Base-by-base conservation (phyloP, 192 early-diverging fungal genomes). In the Gigaspora rosea region DNA sequence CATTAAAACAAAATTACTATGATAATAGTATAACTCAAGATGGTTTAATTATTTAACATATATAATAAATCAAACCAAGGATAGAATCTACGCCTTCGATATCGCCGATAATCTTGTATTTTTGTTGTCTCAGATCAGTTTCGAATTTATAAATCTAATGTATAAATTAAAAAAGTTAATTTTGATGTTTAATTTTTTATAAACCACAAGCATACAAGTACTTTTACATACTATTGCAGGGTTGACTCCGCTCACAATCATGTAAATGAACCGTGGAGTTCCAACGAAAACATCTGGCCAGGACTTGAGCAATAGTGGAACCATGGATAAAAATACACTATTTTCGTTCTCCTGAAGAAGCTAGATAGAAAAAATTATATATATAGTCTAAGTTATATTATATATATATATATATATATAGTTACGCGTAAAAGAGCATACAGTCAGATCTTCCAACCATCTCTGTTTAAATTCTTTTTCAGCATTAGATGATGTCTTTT, bases 71-170 rank as follows among this genome's bases (percentile, higher is more conserved):
- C 48, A 12, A 22, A 69, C 67, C 46, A 11, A 69, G 49, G 22
- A 69, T 48, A 27, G 12, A 10, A 69, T 69, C 67, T 16, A 69
- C 12, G 22, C 12, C 18, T 56, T 69, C 22, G 20, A 50, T 9
- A 32, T 69, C 22, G 20, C 67, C 67, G 20, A 69, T 18, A 11
- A 69, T 12, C 6, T 13, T 50, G 36, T 69, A 69, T 27, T 69
- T 47, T 50, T 27, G 20, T 20, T 50, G 49, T 16, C 67, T 47
- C 18, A 69, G 20, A 50, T 69, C 67, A 47, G n/a, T 69, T 8
- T 69, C 67, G 4, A 69, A 50, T 50, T 69, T 69, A 69, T 69
- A 69, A 27, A 69, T 51, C 67, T 69, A 51, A 51, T 13, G 22
- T 50, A 15, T 50, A 32, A 69, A 48, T 32, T 6, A 36, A 47